Percentiles rank a stretch among this genome's conserved stretches.
These are phyloP conservation scores for Capsicum chinense DNA, from an alignment of 257 asterid genomes.

Conservation along the genomic window DNA sequence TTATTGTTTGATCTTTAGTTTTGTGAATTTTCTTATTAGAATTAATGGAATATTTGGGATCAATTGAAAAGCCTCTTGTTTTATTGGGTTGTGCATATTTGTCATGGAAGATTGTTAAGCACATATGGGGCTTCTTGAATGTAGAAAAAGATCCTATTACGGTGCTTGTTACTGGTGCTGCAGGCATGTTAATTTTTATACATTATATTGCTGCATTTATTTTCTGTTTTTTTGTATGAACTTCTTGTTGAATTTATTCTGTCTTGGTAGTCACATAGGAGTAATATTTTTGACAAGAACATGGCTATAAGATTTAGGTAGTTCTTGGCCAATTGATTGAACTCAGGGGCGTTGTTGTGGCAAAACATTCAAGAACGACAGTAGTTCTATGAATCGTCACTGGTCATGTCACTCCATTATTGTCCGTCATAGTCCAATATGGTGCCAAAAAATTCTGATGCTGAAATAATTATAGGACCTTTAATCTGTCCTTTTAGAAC, in stretches of 20 bases:
- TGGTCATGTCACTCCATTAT: background rate
- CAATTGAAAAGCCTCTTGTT: conserved; percentile 61
- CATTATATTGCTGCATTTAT: background rate
- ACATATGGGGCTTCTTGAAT: conserved; percentile 56
- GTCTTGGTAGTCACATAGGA: background rate
- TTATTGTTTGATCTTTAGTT: background rate
- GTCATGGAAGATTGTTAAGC: conserved; percentile 68
- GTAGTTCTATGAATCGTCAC: background rate
- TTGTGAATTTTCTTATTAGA: background rate
- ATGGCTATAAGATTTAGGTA: background rate
- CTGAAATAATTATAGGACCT: background rate
- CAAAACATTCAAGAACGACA: background rate
- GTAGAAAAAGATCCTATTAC: conserved; percentile 60
- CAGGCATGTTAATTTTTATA: conserved; percentile 57
- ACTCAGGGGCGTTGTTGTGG: background rate
- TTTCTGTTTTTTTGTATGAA: background rate
- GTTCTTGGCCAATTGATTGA: background rate
- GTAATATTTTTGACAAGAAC: background rate
- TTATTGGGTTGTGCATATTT: conserved; percentile 58
- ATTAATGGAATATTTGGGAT: conserved; percentile 50
- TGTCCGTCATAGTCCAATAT: background rate
- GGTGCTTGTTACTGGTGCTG: conserved; percentile 83
- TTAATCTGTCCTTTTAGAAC: background rate
- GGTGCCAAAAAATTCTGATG: background rate
- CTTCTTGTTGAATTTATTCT: background rate